Conservation (phyloP, 2,329 filamentous ascomycete species). For the Alternaria metachromatica region DNA sequence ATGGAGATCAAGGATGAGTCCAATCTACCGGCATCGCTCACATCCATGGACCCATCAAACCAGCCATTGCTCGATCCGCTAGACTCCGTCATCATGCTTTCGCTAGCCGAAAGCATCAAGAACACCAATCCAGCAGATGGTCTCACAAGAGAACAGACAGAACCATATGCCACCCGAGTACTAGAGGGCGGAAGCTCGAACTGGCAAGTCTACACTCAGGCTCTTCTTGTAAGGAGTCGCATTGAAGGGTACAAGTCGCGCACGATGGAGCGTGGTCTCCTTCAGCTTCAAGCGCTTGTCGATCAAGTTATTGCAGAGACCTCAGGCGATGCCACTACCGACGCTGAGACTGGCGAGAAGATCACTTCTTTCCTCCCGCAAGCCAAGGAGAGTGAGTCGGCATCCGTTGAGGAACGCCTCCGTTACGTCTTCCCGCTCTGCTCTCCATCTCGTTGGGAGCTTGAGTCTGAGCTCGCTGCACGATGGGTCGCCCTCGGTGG, state of each 20-base stretch:
- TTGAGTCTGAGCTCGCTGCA: slow-evolving; percentile 90
- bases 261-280: slow-evolving; percentile 85
- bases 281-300: slow-evolving; percentile 93
- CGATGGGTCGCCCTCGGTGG: slow-evolving; percentile 92
- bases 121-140: slow-evolving; percentile 86
- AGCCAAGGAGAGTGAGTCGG: slow-evolving; percentile 76
- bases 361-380: slow-evolving; percentile 83
- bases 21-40: slow-evolving; percentile 66
- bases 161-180: slow-evolving; percentile 89
- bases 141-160: slow-evolving; percentile 88
- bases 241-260: slow-evolving; percentile 88
- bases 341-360: slow-evolving; percentile 46
- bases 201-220: slow-evolving; percentile 98
- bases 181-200: slow-evolving; percentile 89
- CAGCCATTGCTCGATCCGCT: slow-evolving; percentile 83
- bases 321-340: slow-evolving; percentile 43
- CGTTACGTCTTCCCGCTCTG: slow-evolving; percentile 83
- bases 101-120: slow-evolving; percentile 81
- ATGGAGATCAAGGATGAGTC: slow-evolving; percentile 54
- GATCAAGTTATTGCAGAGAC: slow-evolving; percentile 95
- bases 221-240: slow-evolving; percentile 83
- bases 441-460: slow-evolving; percentile 88
- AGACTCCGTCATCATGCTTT: slow-evolving; percentile 87
- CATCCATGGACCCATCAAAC: slow-evolving; percentile 72
- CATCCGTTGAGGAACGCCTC: slow-evolving; percentile 76